These are phyloP conservation scores for Coniochaeta pulveracea DNA, from an alignment of 2,329 filamentous ascomycete genomes.

Conservation along the genomic window DNA sequence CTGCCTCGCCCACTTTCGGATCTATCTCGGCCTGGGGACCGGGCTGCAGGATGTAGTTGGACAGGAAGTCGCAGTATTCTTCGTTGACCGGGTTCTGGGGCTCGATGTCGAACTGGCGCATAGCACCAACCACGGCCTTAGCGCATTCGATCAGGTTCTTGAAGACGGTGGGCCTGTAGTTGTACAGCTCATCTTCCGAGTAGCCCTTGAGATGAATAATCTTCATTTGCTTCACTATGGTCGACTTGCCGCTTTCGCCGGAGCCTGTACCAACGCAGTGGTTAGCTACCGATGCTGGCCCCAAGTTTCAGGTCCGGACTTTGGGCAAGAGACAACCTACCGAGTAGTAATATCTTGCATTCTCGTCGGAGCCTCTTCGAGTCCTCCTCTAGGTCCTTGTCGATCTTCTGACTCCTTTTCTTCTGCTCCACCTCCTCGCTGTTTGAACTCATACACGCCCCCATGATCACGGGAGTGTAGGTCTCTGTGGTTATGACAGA, in stretches of 20 bases:
- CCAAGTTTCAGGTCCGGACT: background rate
- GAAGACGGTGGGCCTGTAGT: slow-evolving; percentile 94
- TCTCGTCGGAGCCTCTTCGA: slow-evolving; percentile 85
- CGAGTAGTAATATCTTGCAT: slow-evolving; percentile 96
- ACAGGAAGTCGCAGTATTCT: slow-evolving; percentile 66
- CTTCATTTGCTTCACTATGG: slow-evolving; percentile 99
- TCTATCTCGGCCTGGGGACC: slow-evolving; percentile 82
- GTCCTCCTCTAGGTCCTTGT: slow-evolving; percentile 88
- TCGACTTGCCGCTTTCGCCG: slow-evolving; percentile 97
- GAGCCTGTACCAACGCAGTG: slow-evolving; percentile 51
- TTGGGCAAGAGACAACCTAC: slow-evolving; percentile 39
- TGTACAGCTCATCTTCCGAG: slow-evolving; percentile 81
- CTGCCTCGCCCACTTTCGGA: slow-evolving; percentile 66
- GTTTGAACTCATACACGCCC: slow-evolving; percentile 81
- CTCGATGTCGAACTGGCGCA: slow-evolving; percentile 83
- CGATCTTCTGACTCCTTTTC: slow-evolving; percentile 93
- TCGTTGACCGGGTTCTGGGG: slow-evolving; percentile 61
- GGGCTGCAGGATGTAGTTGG: slow-evolving; percentile 81
- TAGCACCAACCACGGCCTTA: slow-evolving; percentile 82
- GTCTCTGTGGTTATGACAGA: background rate
- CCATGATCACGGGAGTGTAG: slow-evolving; percentile 47
- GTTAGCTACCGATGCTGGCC: background rate
- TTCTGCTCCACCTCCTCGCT: slow-evolving; percentile 84
- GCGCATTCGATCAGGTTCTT: slow-evolving; percentile 97
- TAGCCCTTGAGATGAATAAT: slow-evolving; percentile 99